A percentile compares a stretch with the other conserved stretches of the same genome.
phyloP scores from a whole-genome alignment of 2,329 filamentous ascomycete genomes.

The Daldinia sp. region DNA sequence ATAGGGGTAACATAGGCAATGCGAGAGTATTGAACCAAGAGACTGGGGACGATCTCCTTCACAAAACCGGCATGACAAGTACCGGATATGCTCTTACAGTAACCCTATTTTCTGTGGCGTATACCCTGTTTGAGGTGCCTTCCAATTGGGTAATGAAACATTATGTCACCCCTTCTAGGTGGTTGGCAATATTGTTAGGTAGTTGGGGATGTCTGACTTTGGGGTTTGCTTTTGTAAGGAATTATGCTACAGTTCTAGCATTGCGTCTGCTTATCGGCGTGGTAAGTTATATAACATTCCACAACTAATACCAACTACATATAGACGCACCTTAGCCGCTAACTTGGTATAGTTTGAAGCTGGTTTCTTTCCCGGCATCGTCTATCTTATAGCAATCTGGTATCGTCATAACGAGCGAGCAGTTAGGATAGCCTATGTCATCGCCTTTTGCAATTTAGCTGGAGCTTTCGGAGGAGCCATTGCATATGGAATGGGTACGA shows the following conservation, averaged over 20 bases:
- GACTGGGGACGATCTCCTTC: slow-evolving; percentile 58
- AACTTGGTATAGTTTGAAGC: slow-evolving; percentile 58
- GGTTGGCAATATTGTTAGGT: slow-evolving; percentile 72
- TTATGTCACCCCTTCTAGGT: slow-evolving; percentile 68
- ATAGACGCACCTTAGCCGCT: neutral
- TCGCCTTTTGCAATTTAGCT: slow-evolving; percentile 75
- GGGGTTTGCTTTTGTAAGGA: slow-evolving; percentile 44
- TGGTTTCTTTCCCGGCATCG: slow-evolving; percentile 65
- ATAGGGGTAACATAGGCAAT: slow-evolving; percentile 64
- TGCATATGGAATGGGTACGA: slow-evolving; percentile 68
- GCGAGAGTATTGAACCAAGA: slow-evolving; percentile 59
- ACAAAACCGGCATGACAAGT: slow-evolving; percentile 53
- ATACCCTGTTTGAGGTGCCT: slow-evolving; percentile 70
- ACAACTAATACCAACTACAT: neutral
- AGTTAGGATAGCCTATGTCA: slow-evolving; percentile 67
- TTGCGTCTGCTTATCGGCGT: slow-evolving; percentile 63
- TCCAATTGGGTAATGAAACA: slow-evolving; percentile 74
- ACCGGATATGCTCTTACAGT: slow-evolving; percentile 69
- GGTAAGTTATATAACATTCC: slow-evolving; percentile 45
- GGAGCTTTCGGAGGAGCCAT: slow-evolving; percentile 73
- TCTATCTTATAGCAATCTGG: slow-evolving; percentile 48
- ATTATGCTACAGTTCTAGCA: slow-evolving; percentile 43
- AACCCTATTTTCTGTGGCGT: slow-evolving; percentile 74
- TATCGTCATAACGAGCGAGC: slow-evolving; percentile 44
- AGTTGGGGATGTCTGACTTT: slow-evolving; percentile 50